Conservation (phyloP, 345 rosid species). For the Garcia nutans region DNA sequence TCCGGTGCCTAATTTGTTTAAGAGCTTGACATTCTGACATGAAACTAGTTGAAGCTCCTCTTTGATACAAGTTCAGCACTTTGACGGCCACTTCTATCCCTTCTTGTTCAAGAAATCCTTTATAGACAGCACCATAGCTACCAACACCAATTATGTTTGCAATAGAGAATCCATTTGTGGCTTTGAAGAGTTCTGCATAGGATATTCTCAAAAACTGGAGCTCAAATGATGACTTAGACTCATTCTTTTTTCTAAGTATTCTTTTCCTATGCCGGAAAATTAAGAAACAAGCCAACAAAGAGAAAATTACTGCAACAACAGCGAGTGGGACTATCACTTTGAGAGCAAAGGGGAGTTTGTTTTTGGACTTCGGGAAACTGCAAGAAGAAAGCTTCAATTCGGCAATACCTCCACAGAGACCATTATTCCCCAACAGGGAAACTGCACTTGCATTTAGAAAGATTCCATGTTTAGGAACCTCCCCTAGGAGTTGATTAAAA, state of each 20-base stretch:
- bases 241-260: too few relatives aligned
- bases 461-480: slow-evolving; percentile 1
- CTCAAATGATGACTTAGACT: neutral
- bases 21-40: slow-evolving; percentile 2
- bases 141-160: slow-evolving; percentile 4
- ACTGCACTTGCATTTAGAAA: neutral
- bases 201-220: neutral
- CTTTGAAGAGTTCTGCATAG: neutral
- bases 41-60: slow-evolving; percentile 2
- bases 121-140: neutral
- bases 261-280: neutral
- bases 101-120: neutral
- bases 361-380: neutral
- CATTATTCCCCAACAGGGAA: neutral
- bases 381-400: neutral
- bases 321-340: too few relatives aligned
- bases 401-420: neutral
- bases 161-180: slow-evolving; percentile 1
- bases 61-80: neutral
- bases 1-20: neutral
- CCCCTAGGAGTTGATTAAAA: neutral
- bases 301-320: neutral
- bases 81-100: neutral
- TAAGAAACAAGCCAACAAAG: neutral
- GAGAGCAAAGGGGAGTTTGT: too few relatives aligned